phyloP scores from a whole-genome alignment of 768 basidiomycete genomes.

The Mrakia blollopis region DNA sequence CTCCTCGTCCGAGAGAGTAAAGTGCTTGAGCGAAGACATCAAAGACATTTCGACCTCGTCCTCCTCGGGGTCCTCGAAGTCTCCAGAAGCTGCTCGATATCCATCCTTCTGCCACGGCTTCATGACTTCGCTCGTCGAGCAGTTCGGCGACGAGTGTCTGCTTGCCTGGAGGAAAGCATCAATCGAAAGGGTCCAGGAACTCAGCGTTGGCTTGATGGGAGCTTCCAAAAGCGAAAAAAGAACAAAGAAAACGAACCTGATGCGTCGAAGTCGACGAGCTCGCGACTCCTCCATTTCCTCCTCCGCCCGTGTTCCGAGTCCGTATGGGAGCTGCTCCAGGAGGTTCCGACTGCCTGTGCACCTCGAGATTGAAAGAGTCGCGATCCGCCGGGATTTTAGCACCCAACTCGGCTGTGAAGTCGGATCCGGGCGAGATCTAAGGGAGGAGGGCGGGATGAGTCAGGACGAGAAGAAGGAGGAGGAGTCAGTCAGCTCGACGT shows the following conservation, averaged over 20 bases:
- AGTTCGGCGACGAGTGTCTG: conserved; percentile 10
- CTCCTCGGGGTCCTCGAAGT: background rate
- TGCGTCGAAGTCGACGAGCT: background rate
- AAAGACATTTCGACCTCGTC: conserved; percentile 15
- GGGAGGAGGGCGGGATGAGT: conserved; percentile 34
- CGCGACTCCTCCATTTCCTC: too few species aligned
- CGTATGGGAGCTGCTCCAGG: conserved; percentile 1
- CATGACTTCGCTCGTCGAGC: conserved; percentile 7
- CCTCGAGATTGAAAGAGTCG: conserved; percentile 41
- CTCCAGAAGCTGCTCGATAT: background rate
- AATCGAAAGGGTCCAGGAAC: too few species aligned
- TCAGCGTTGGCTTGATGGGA: too few species aligned
- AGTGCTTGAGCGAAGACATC: background rate
- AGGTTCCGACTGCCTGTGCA: conserved; percentile 39
- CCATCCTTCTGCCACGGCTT: conserved; percentile 15
- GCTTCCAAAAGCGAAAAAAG: too few species aligned
- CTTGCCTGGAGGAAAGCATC: background rate
- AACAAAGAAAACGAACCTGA: background rate
- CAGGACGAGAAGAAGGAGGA: background rate
- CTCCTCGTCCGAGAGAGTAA: background rate
- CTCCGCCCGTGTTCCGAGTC: conserved; percentile 34
- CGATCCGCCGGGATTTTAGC: conserved; percentile 37
- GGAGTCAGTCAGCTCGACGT: background rate
- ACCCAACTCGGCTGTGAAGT: conserved; percentile 41
- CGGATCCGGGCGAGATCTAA: conserved; percentile 41